Evolutionary conservation across 1,284 basidiomycete genomes (phyloP), one percentile per base, ranked within the genome.

Genomic region (Pholiota adiposa): DNA sequence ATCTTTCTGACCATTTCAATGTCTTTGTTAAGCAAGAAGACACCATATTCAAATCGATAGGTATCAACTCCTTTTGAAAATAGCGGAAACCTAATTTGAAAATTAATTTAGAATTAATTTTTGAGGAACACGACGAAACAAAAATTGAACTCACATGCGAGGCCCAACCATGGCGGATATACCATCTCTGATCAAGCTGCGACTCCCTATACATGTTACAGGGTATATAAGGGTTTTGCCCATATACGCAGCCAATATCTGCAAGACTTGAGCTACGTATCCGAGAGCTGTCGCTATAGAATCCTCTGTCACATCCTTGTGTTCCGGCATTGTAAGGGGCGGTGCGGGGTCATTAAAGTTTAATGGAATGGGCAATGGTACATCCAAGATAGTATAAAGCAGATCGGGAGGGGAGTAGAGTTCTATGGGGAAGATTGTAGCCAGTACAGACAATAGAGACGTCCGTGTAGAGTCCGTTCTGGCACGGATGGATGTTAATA

Each of bases 11-110:
- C 94, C 83, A 95, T 82, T 77, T 99, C 97, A 64, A 99, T 95
- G 73, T 99, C 83, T 77, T 99, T 99, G 80, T 99, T 99, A 38
- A 99, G 80, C 50, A 99, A 77, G 72, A 97, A 99, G 3, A 98
- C 96, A 8, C 90, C 97, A 76, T 99, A 99, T 73, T 99, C 97
- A 73, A 97, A 99, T 27, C 97, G 84, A 75, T 98, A 98, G 41
- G 89, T 89, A 73, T 99, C 97, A 58, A 98, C 95, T 9, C 96
- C 95, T 74, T 88, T 93, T 0, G 92, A 91, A 72, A 96, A 98
- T 34, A 99, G 79, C 9, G 97, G 96, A 73, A 97, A 98, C 82
- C 94, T 96, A 66, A 53, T 54, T 21, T 9, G 29, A n/a, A 1
- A 55, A 61, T 50, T 8, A 36, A 38, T 40, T 31, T 16, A 2